Percentiles rank a stretch among this genome's conserved stretches.
Evolutionary conservation across 306 rosid genomes (phyloP).

Genomic region (Macrotyloma uniflorum): DNA sequence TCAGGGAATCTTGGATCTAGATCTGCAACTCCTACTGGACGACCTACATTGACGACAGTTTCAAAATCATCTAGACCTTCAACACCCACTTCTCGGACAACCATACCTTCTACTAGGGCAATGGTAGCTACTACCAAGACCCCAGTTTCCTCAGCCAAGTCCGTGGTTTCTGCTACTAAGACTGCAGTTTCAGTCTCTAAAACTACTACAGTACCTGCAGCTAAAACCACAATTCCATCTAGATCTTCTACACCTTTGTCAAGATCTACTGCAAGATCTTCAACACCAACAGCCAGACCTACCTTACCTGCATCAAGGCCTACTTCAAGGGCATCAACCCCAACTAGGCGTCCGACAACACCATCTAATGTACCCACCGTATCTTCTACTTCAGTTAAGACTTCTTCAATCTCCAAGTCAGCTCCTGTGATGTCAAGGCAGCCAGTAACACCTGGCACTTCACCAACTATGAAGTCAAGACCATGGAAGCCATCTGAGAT

Average conservation of each 20-base stretch:
- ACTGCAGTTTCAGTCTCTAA: slow-evolving; percentile 40
- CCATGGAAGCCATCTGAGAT: slow-evolving; percentile 96
- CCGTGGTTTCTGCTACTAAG: slow-evolving; percentile 50
- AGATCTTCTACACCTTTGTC: slow-evolving; percentile 88
- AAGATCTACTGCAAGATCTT: slow-evolving; percentile 72
- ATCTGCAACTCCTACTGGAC: slow-evolving; percentile 85
- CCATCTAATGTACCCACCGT: slow-evolving; percentile 54
- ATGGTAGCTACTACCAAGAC: slow-evolving; percentile 51
- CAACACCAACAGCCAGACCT: slow-evolving; percentile 84
- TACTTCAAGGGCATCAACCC: slow-evolving; percentile 82
- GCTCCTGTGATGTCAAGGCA: slow-evolving; percentile 60
- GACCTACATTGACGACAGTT: slow-evolving; percentile 59
- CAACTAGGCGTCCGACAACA: slow-evolving; percentile 76
- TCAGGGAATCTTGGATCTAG: slow-evolving; percentile 90
- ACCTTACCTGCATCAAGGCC: slow-evolving; percentile 74
- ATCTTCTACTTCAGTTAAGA: slow-evolving; percentile 58
- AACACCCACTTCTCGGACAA: slow-evolving; percentile 85
- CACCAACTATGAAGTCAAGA: slow-evolving; percentile 84
- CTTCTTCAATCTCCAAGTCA: slow-evolving; percentile 74
- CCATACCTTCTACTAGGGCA: slow-evolving; percentile 59
- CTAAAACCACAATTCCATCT: slow-evolving; percentile 59
- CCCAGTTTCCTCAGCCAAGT: slow-evolving; percentile 54
- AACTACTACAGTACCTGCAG: slow-evolving; percentile 48
- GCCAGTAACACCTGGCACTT: slow-evolving; percentile 70
- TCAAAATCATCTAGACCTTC: slow-evolving; percentile 82